Conservation (phyloP, 495 filamentous ascomycete genomes). For the Trichoderma reesei region DNA sequence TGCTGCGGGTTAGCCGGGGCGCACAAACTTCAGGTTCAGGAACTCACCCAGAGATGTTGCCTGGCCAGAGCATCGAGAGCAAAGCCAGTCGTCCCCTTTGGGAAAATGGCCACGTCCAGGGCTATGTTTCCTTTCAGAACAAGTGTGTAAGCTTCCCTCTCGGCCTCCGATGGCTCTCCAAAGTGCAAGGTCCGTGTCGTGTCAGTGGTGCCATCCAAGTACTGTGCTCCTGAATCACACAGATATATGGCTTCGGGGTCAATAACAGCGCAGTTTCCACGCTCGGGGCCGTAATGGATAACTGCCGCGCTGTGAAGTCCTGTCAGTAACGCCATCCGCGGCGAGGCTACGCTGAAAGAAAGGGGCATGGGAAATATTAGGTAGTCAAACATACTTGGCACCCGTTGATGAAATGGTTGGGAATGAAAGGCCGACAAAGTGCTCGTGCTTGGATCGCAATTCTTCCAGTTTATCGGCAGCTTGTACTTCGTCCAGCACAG, state of each 20-base stretch:
- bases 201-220: slow-evolving; percentile 91
- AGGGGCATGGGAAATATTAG: background rate
- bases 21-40: background rate
- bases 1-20: slow-evolving; percentile 18
- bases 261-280: slow-evolving; percentile 69
- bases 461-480: slow-evolving; percentile 85
- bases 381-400: slow-evolving; percentile 51
- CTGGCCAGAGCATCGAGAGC: slow-evolving; percentile 83
- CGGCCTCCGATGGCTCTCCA: slow-evolving; percentile 70
- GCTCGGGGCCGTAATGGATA: slow-evolving; percentile 94
- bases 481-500: slow-evolving; percentile 74
- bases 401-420: slow-evolving; percentile 94
- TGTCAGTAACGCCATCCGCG: background rate
- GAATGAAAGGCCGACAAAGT: slow-evolving; percentile 89
- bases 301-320: slow-evolving; percentile 52
- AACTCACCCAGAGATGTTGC: slow-evolving; percentile 75
- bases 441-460: slow-evolving; percentile 66
- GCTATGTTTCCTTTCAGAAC: slow-evolving; percentile 95
- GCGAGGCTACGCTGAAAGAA: background rate
- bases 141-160: slow-evolving; percentile 87
- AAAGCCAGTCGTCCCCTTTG: slow-evolving; percentile 89
- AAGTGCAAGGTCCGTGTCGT: slow-evolving; percentile 93
- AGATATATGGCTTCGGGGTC: slow-evolving; percentile 86
- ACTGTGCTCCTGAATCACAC: slow-evolving; percentile 95
- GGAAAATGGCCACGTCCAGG: slow-evolving; percentile 79